Conservation (phyloP, 148 eudicot species). For the Selenicereus undatus region DNA sequence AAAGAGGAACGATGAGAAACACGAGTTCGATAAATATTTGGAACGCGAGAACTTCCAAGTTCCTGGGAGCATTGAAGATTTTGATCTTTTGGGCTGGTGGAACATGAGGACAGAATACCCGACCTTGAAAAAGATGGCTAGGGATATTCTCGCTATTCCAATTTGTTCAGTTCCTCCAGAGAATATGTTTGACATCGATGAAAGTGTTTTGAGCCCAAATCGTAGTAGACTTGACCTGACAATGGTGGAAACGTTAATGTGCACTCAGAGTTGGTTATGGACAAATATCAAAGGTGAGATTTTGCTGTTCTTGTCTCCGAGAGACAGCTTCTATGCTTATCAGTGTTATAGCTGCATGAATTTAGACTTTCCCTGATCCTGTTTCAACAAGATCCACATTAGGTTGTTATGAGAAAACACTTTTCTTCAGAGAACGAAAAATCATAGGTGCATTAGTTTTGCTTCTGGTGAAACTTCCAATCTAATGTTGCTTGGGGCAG, state of each 20-base stretch:
- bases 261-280: constrained; percentile 27
- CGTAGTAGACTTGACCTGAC: constrained; percentile 22
- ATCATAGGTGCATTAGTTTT: not conserved
- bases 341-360: not conserved
- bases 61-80: not conserved
- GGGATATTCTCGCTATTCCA: constrained; percentile 25
- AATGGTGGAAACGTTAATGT: constrained; percentile 29
- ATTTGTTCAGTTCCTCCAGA: constrained; percentile 13
- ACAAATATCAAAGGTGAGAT: constrained; percentile 10
- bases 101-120: not conserved
- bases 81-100: constrained; percentile 24
- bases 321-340: not conserved
- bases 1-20: not conserved
- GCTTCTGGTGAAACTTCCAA: not conserved
- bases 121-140: constrained; percentile 18
- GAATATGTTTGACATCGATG: constrained; percentile 22
- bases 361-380: not conserved
- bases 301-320: not conserved
- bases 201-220: constrained; percentile 19
- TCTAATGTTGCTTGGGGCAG: not conserved
- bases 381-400: no score
- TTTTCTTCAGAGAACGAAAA: not conserved
- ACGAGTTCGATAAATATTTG: constrained; percentile 20
- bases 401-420: not conserved
- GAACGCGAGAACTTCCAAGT: not conserved